Evolutionary conservation across 345 rosid species (phyloP), one percentile per base, ranked within the genome.

Genomic region (Moricandia arvensis): DNA sequence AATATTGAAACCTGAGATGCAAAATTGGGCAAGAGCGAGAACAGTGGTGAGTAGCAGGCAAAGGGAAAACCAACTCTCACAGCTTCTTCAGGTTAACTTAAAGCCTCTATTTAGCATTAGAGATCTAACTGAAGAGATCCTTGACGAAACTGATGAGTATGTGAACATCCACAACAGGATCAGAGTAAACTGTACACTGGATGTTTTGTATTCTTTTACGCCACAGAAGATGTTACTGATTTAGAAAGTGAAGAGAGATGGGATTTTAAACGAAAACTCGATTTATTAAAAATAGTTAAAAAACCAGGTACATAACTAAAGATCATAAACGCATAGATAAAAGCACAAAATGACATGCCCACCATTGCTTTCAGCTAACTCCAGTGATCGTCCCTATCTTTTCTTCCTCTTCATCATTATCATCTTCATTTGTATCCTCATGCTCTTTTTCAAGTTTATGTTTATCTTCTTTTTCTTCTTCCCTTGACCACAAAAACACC

Each of bases 111-210:
- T 37, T 30, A 17, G 0, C 6, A 15, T 62, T 26, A 3, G 11
- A 55, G 30, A 41, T 0, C 10, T 58, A 27, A 38, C 27, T 57
- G 15, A 55, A 38, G 18, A 69, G 87, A 35, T 35, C 64, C 27
- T 61, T 80, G 98, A 91, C 63, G 98, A 24, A 35, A 8, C 54
- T 4, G 10, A 17, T 63, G 96, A 90, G 86, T 86, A 41, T 73
- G 58, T 86, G 66, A 94, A 94, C 76, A 90, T 91, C 69, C 97
- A 91, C 81, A 91, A 94, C 85, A 86, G 88, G 92, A 93, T 93
- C 68, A 91, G 85, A 78, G 79, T 93, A 26, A 90, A 93, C 80
- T 15, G 18, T 47, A 47, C 43, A 37, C 43, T 37, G 43, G 43
- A 12, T 41, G n/a, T 41, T 41, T 11, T 43, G 51, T 43, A 43